Percentiles rank a stretch among this genome's conserved stretches.
phyloP scores from a whole-genome alignment of 1,284 basidiomycete genomes.

The Coniferiporia sulphurascens region DNA sequence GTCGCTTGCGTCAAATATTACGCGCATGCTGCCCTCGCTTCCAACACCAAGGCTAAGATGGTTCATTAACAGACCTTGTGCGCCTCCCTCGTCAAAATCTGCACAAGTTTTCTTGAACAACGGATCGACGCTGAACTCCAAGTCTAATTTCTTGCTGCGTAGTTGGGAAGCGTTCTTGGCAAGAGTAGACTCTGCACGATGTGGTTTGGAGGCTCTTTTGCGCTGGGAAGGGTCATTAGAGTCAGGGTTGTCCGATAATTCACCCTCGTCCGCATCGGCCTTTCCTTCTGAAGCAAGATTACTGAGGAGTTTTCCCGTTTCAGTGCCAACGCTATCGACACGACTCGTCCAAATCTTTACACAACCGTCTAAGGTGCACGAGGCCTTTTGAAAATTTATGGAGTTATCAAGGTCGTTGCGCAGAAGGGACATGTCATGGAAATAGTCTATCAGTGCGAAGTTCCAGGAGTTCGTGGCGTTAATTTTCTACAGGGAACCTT shows the following conservation, averaged over 20 bases:
- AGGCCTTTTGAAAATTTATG: constrained; percentile 99
- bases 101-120: constrained; percentile 97
- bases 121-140: constrained; percentile 95
- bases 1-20: constrained; percentile 97
- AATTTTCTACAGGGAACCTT: constrained; percentile 76
- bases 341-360: constrained; percentile 99
- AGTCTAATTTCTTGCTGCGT: constrained; percentile 87
- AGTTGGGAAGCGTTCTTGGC: constrained; percentile 81
- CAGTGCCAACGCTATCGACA: constrained; percentile 95
- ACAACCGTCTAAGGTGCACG: constrained; percentile 96
- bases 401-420: constrained; percentile 88
- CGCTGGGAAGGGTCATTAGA: constrained; percentile 47
- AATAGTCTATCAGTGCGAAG: constrained; percentile 98
- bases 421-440: constrained; percentile 97
- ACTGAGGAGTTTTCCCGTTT: constrained; percentile 92
- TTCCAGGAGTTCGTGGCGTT: constrained; percentile 98
- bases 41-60: constrained; percentile 75
- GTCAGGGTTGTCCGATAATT: constrained; percentile 59
- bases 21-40: constrained; percentile 77
- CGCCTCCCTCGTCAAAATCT: constrained; percentile 98
- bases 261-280: constrained; percentile 50
- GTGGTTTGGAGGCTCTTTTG: constrained; percentile 53
- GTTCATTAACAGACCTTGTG: constrained; percentile 92
- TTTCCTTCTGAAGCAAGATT: constrained; percentile 77
- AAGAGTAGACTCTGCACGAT: constrained; percentile 74